Base-by-base conservation (phyloP, 139 green algal species). In the Gonium pectorale region DNA sequence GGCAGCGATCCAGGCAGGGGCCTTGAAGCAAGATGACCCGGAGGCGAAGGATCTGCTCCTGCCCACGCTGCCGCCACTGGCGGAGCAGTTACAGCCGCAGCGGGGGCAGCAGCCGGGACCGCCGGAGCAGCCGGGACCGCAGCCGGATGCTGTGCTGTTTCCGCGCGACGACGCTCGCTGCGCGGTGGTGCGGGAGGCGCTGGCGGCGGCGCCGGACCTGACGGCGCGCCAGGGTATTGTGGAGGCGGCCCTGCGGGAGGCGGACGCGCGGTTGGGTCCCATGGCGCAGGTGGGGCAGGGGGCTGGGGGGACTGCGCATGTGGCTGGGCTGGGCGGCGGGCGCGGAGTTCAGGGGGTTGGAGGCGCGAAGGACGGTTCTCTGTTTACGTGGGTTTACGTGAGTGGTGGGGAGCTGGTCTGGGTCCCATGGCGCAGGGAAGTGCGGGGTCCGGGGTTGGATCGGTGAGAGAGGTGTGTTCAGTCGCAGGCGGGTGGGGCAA, bases 151-250 rank as follows among this genome's bases (percentile, higher is more conserved):
- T 15, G 49, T 66, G 31, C 24, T 79, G 44, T 79, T 66, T 13
- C 70, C 70, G 5, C 6, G 17, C 27, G 70, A 79, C n/a, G 68
- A 29, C 3, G 70, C 26, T n/a, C 49, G 64, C 4, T n/a, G 49
- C 17, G 70, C 11, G 44, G 17, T 29, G 31, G 70, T 79, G 49
- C 46, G 31, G 44, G n/a, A 33, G 70, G 15, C 46, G 70, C 51
- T 79, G 70, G 70, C 64, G 3, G 70, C 13, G 19, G 70, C 49
- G 22, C 22, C 31, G 38, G 59, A 60, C 59, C 62, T 82, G 75
- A 31, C 37, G 7, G 75, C 40, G 6, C n/a, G 75, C 29, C 75
- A 72, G 6, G 59, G 19, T 3, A 59, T 67, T 13, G 40, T 82
- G 59, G 27, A 27, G 8, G 40, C 24, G 19, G 75, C 75, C 41